Base-by-base conservation (phyloP, 345 rosid species). In the Salix koriyanagi region DNA sequence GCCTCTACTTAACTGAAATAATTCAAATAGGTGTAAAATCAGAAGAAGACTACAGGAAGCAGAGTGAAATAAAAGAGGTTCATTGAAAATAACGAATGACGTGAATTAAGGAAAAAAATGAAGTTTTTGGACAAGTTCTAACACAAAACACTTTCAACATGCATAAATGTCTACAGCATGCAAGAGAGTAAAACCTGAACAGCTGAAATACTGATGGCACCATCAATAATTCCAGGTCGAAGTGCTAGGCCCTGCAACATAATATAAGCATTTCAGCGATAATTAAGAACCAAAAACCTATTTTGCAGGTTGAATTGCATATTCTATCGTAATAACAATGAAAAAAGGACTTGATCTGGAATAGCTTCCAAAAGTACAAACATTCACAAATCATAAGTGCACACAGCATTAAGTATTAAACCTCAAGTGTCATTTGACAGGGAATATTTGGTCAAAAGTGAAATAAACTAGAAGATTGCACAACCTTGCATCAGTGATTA, bases 191-290 rank as follows among this genome's bases (percentile, higher is more conserved):
- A 76, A 68, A 93, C 99, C 95, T 93, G 97, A 79, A 92, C 89
- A 78, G 98, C 97, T 1, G 99, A 96, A 65, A 93, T 92, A 82
- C 99, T 96, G 74, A 96, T 96, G 74, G 95, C 98, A 72, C 99
- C 98, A 69, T 96, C 97, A 30, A 96, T 79, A 74, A 88, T 91
- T 83, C 97, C 99, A 77, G 97, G 67, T 42, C 97, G 91, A 75
- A 96, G 73, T 70, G 89, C 94, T 84, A 96, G 87, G 16, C 98
- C 99, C 98, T 96, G 56, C 56, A 50, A 16, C 21, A 50, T 15
- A 50, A 50, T 3, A 15, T 4, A 16, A 50, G 6, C 56, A 50
- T 50, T 50, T 6, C 56, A 50, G 19, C 6, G 56, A 50, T 50
- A 58, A 67, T 15, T 42, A 16, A 39, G 44, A 23, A 37, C 41